Percentiles rank a stretch among this genome's conserved stretches.
Evolutionary conservation across 2,329 filamentous ascomycete species (phyloP).

Genomic region (Lojkania enalia): DNA sequence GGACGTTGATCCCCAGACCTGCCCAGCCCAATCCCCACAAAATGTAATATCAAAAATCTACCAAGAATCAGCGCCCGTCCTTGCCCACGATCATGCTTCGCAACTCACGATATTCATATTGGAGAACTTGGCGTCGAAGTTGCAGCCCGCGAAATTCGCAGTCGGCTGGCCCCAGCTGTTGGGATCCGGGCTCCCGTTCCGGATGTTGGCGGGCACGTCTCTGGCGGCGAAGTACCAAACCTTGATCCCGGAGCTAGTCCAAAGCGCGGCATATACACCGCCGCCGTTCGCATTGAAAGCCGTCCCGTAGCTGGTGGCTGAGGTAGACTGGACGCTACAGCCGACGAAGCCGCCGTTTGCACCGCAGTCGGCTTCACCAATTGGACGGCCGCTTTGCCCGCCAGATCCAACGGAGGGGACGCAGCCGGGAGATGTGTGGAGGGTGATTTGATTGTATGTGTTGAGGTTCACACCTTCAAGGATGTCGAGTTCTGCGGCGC

Average conservation of each 20-base stretch:
- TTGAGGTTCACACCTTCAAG: constrained; percentile 45
- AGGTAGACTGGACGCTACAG: constrained; percentile 35
- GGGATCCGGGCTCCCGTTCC: constrained; percentile 46
- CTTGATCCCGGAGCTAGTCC: constrained; percentile 48
- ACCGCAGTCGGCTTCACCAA: constrained; percentile 41
- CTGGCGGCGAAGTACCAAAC: constrained; percentile 52
- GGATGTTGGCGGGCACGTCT: constrained; percentile 49
- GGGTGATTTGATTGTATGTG: constrained; percentile 41
- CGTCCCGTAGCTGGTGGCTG: constrained; percentile 40
- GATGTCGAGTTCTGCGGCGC: constrained; percentile 36
- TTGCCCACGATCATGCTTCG: not conserved
- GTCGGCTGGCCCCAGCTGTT: constrained; percentile 47
- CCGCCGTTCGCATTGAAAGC: constrained; percentile 48
- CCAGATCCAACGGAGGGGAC: constrained; percentile 35
- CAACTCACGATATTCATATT: constrained; percentile 43
- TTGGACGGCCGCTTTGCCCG: constrained; percentile 34
- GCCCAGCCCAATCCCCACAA: constrained; percentile 60
- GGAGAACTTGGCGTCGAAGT: constrained; percentile 41
- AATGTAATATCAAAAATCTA: constrained; percentile 57
- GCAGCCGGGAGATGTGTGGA: constrained; percentile 44
- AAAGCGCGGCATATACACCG: constrained; percentile 49
- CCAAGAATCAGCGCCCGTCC: not conserved
- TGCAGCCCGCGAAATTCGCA: constrained; percentile 43
- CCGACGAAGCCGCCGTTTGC: constrained; percentile 39
- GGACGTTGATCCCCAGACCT: constrained; percentile 43